These are phyloP conservation scores for Penicillium griseofulvum DNA, from an alignment of 2,329 filamentous ascomycete species.

Conservation along the genomic window DNA sequence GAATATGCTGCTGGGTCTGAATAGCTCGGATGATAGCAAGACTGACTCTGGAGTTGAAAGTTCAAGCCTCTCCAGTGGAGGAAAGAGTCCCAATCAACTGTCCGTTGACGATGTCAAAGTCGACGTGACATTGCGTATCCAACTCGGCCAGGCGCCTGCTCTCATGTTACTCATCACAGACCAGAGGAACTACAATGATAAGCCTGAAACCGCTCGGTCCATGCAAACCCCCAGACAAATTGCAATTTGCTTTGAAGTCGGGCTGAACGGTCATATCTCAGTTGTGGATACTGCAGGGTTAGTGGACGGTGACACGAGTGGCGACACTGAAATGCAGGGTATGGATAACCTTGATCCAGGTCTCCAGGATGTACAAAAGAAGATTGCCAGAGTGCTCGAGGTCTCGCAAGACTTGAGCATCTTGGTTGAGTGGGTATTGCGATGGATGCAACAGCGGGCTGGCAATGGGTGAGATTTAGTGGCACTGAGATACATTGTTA, in stretches of 20 bases:
- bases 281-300: conserved; percentile 41
- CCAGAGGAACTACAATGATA: conserved; percentile 12
- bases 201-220: conserved; percentile 8
- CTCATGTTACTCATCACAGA: conserved; percentile 39
- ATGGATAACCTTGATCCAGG: conserved; percentile 12
- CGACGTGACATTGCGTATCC: conserved; percentile 40
- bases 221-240: conserved; percentile 18
- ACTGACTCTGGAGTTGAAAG: background rate
- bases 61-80: conserved; percentile 1
- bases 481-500: background rate
- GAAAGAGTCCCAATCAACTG: background rate
- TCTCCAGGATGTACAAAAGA: conserved; percentile 30
- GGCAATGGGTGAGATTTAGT: conserved; percentile 19
- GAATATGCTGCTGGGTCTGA: conserved; percentile 48
- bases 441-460: conserved; percentile 34
- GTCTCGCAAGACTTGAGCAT: conserved; percentile 46
- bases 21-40: background rate
- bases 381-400: conserved; percentile 41
- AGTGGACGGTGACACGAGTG: conserved; percentile 18
- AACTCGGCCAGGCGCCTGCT: conserved; percentile 38
- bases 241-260: conserved; percentile 40
- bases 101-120: conserved; percentile 32
- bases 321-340: conserved; percentile 21
- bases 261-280: conserved; percentile 41
- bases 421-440: conserved; percentile 45